These are phyloP conservation scores for Escallonia herrerae DNA, from an alignment of 129 eudicot species.

Conservation along the genomic window DNA sequence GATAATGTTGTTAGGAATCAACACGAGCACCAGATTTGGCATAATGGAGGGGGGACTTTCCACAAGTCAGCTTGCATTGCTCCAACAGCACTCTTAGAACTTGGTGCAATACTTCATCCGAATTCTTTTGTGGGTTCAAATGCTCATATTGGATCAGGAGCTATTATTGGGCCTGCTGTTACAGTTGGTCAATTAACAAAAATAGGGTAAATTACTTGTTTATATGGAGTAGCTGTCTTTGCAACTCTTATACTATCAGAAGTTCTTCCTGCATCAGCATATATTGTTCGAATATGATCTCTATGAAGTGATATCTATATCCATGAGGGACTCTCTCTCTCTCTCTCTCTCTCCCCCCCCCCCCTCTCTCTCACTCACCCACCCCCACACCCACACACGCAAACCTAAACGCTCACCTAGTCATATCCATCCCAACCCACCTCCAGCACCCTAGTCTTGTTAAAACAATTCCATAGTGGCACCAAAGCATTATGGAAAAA, in stretches of 20 bases:
- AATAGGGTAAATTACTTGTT: conserved; percentile 50
- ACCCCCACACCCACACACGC: too few species aligned
- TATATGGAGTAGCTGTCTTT: neutral
- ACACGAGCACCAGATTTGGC: conserved; percentile 46
- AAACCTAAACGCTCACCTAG: too few species aligned
- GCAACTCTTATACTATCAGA: too few species aligned
- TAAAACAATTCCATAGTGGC: too few species aligned
- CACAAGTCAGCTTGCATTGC: conserved; percentile 67
- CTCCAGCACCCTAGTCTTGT: neutral
- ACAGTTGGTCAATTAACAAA: conserved; percentile 68
- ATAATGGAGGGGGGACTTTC: conserved; percentile 76
- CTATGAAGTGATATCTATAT: too few species aligned
- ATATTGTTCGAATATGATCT: too few species aligned
- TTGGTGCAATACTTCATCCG: conserved; percentile 69
- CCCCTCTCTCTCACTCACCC: too few species aligned
- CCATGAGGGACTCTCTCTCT: too few species aligned
- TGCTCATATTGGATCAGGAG: conserved; percentile 72
- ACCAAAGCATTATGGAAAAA: too few species aligned
- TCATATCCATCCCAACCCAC: neutral
- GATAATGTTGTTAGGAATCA: conserved; percentile 22
- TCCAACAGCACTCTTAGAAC: conserved; percentile 61
- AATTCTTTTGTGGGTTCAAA: conserved; percentile 49
- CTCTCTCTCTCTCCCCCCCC: too few species aligned
- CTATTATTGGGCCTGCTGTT: conserved; percentile 69
- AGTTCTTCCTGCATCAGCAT: too few species aligned